Conservation (phyloP, 2,329 filamentous ascomycete genomes). For the Nemania abortiva region DNA sequence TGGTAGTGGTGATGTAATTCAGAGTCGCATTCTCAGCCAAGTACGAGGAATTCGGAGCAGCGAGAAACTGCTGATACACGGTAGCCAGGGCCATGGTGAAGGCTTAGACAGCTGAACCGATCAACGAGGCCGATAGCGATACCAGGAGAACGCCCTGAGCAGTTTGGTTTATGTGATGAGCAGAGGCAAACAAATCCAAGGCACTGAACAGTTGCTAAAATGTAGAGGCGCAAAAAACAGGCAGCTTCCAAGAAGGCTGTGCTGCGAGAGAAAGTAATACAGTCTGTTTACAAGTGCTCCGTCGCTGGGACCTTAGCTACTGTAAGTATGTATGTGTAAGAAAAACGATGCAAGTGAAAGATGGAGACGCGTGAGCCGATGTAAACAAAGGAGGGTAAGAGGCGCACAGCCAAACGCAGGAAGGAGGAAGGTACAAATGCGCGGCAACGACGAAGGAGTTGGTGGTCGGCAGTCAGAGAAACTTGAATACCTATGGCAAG, state of each 20-base stretch:
- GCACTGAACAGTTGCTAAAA: conserved; percentile 1
- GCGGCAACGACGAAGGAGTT: conserved; percentile 22
- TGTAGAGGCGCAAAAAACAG: conserved; percentile 19
- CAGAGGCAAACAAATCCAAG: background rate
- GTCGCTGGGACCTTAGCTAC: conserved; percentile 6
- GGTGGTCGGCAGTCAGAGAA: conserved; percentile 15
- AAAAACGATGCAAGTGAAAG: conserved; percentile 3
- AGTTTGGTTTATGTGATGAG: conserved; percentile 8
- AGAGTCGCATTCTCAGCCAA: conserved; percentile 76
- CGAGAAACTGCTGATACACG: conserved; percentile 79
- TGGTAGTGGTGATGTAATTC: conserved; percentile 92
- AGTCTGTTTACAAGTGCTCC: conserved; percentile 26
- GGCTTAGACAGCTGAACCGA: conserved; percentile 22
- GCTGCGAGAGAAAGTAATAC: conserved; percentile 1
- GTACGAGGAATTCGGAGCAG: conserved; percentile 71
- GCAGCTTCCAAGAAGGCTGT: background rate
- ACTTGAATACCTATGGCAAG: conserved; percentile 26
- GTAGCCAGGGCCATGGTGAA: conserved; percentile 62
- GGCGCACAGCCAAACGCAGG: conserved; percentile 21
- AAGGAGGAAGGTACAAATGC: conserved; percentile 13
- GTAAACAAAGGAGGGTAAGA: conserved; percentile 32
- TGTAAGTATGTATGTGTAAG: background rate
- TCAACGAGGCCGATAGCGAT: conserved; percentile 16
- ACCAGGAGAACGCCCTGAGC: background rate
- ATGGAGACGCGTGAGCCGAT: conserved; percentile 22